Evolutionary conservation across 2,329 filamentous ascomycete species (phyloP), one percentile per base, ranked within the genome.

Genomic region (Penicillium aurantiogriseum): DNA sequence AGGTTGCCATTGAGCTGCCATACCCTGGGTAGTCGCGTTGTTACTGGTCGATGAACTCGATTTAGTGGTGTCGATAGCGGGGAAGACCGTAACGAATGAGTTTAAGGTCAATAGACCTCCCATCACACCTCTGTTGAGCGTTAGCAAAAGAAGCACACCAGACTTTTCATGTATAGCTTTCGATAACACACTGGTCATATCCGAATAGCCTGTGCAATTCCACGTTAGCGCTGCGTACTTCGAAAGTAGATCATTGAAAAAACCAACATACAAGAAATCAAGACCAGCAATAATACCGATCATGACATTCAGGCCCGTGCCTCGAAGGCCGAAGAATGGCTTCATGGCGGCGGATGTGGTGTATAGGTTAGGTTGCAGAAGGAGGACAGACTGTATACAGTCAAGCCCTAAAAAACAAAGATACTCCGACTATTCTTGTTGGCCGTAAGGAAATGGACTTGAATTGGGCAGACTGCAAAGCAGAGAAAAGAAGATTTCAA

Each of bases 241-340:
- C 7, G 1, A 8, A 15, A 23, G 13, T n/a, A 45, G n/a, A 4
- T 17, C 29, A 36, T 7, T 10, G 6, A 21, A 35, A 35, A 25
- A 11, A 33, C 5, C 19, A 19, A 63, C 68, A 55, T 65, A 85
- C 62, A 89, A 77, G 70, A 90, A 90, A 73, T 90, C 88, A 49
- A 87, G 83, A 67, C 88, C 88, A 57, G 88, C 88, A 67, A 91
- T 83, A n/a, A 86, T 76, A 60, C 85, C 85, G 64, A 91, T 85
- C 53, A 87, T 87, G 72, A 84, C 81, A 77, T 88, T 89, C 63
- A 91, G 84, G 72, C 76, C 74, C 35, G 81, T 77, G 77, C 88
- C 88, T 54, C 81, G 81, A 60, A 90, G 81, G 72, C 88, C 88
- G 65, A 88, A 85, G 68, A 82, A 90, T 57, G 74, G 77, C 50